These are phyloP conservation scores for Aegilops tauschii DNA, from an alignment of 176 grass and related monocot species.

Conservation along the genomic window DNA sequence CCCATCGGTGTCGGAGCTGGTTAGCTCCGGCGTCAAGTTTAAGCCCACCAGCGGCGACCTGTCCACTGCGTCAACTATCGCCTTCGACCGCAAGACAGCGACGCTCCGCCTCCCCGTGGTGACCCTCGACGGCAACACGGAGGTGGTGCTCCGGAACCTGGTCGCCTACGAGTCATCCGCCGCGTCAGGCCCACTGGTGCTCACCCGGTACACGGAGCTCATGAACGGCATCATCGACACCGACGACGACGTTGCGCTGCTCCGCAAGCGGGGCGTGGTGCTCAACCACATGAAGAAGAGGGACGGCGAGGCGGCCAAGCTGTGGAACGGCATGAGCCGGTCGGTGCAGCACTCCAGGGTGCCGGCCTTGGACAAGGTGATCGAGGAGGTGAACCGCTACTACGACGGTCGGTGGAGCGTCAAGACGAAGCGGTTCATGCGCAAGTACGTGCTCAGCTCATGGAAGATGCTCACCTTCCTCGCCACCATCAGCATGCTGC, in stretches of 20 bases:
- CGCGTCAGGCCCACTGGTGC: conserved; percentile 52
- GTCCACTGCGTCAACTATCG: conserved; percentile 6
- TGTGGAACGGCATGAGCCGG: conserved; percentile 79
- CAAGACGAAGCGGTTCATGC: conserved; percentile 37
- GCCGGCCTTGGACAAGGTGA: conserved; percentile 42
- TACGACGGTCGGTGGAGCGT: conserved; percentile 68
- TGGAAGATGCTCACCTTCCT: conserved; percentile 25
- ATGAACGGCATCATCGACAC: conserved; percentile 89
- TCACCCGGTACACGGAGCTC: conserved; percentile 78
- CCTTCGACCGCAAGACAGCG: conserved; percentile 53
- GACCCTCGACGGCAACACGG: neutral
- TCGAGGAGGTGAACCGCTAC: conserved; percentile 75
- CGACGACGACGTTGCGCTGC: conserved; percentile 65
- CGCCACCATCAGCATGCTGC: conserved; percentile 61
- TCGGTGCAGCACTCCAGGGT: conserved; percentile 71
- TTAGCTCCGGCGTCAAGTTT: conserved; percentile 48
- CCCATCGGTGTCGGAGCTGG: conserved; percentile 66
- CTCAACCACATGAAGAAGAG: conserved; percentile 72
- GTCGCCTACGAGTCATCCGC: too few relatives aligned
- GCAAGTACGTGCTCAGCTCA: too few relatives aligned
- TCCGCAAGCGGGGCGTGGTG: conserved; percentile 15
- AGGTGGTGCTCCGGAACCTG: too few relatives aligned
- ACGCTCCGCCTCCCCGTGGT: conserved; percentile 58
- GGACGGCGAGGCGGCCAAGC: conserved; percentile 50
- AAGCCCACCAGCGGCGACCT: conserved; percentile 51